Evolutionary conservation across 192 early-diverging fungal species (phyloP).

Genomic region (Umbelopsis sp.): DNA sequence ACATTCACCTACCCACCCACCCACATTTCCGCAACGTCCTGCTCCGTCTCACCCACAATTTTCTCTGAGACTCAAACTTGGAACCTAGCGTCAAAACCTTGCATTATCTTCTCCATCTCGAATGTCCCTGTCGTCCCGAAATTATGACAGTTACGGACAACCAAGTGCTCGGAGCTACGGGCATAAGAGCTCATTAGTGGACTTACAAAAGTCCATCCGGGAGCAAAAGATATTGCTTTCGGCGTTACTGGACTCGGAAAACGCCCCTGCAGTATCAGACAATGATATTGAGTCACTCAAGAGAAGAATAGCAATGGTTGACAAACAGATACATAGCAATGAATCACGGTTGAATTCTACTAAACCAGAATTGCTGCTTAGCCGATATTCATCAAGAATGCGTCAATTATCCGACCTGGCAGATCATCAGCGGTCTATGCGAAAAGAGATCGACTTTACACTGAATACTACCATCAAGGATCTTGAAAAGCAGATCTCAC

Average conservation of each 20-base stretch:
- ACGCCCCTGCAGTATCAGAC: not conserved
- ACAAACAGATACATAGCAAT: not conserved
- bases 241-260: not conserved
- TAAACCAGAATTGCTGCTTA: not conserved
- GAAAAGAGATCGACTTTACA: constrained; percentile 33
- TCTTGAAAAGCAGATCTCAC: constrained; percentile 1
- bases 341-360: no score
- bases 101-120: not conserved
- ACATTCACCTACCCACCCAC: not conserved
- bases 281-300: not conserved
- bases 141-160: constrained; percentile 7
- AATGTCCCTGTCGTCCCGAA: constrained; percentile 4
- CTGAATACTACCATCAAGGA: constrained; percentile 23
- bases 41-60: not conserved
- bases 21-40: not conserved
- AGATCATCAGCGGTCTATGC: constrained; percentile 20
- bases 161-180: not conserved
- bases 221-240: constrained; percentile 30
- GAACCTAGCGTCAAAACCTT: no score
- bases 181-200: not conserved
- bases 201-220: constrained; percentile 23
- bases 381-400: constrained; percentile 26
- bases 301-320: not conserved
- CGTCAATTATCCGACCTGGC: constrained; percentile 31
- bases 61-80: no score